Conservation (phyloP, 129 eudicot species). For the Silybum marianum region DNA sequence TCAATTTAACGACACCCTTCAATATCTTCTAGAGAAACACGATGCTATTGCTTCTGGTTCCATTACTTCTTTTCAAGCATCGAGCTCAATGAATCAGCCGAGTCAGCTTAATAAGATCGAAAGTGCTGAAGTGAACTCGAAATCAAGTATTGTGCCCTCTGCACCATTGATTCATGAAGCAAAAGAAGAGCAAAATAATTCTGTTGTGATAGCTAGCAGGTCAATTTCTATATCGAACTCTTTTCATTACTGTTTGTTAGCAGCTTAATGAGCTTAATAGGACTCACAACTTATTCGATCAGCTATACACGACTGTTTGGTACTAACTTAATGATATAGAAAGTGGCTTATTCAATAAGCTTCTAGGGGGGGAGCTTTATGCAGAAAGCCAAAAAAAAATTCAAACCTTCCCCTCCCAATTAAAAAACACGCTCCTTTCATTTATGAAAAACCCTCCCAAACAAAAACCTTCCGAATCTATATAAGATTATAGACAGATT, state of each 20-base stretch:
- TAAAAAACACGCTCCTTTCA: too few relatives aligned
- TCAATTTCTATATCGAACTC: constrained; percentile 15
- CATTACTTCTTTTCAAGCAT: constrained; percentile 49
- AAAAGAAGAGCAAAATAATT: constrained; percentile 67
- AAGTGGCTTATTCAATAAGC: too few relatives aligned
- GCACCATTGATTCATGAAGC: constrained; percentile 45
- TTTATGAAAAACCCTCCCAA: too few relatives aligned
- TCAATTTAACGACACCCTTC: constrained; percentile 68
- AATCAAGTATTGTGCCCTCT: constrained; percentile 37
- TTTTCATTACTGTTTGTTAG: not conserved
- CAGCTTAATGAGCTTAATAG: too few relatives aligned
- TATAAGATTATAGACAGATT: too few relatives aligned
- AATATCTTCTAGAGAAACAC: constrained; percentile 66
- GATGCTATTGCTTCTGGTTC: constrained; percentile 89
- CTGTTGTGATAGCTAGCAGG: constrained; percentile 70
- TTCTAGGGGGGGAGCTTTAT: too few relatives aligned
- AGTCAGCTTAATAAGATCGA: constrained; percentile 39
- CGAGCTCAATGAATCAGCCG: constrained; percentile 15
- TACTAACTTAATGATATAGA: too few relatives aligned
- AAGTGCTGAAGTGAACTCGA: constrained; percentile 20
- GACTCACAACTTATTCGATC: too few relatives aligned
- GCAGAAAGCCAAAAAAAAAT: too few relatives aligned
- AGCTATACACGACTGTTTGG: too few relatives aligned
- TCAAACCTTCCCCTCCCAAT: too few relatives aligned
- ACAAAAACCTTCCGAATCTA: too few relatives aligned